Base-by-base conservation (phyloP, 2,329 filamentous ascomycete genomes). In the Thielaviopsis cerberus region DNA sequence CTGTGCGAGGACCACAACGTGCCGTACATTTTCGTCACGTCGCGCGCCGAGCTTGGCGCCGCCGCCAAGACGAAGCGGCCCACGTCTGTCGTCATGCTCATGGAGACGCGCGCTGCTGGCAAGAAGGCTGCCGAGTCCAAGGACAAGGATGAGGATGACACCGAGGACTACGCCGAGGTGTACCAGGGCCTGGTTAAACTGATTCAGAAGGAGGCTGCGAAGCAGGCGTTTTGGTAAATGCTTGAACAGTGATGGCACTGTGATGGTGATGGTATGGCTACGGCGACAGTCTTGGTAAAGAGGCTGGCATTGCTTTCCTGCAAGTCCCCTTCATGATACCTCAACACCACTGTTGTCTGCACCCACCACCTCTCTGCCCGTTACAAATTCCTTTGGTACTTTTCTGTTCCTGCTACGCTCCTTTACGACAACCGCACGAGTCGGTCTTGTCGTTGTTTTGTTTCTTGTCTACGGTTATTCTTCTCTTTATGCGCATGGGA, bases 1-100 rank as follows among this genome's bases (percentile, higher is more conserved):
- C 84, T 97, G 60, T 97, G 92, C 79, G 92, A 98, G 75, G 91
- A 97, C 74, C 90, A 96, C 78, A 88, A 87, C 72, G 88, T 96
- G 61, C 92, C 92, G 34, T 98, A 97, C 75, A 82, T 98, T 71
- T 98, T 94, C 72, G 87, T 98, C 66, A 82, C 84, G 61, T 94
- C 86, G 67, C 85, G 92, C 65, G 91, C 89, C 62, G 91, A 97
- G 75, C 82, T 98, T 59, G 92, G 92, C 67, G 87, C 88, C 64
- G 91, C 92, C 3, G 90, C 90, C 61, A 86, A 85, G 71, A 98
- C 92, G 54, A 98, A 97, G 83, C 79, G 92, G 63, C 92, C 92
- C 55, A 98, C 92, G 37, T 94, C 86, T 70, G 92, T 98, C 58
- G 88, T 96, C 65, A 94, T 98, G 89, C 81, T 85, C 66, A 79